Base-by-base conservation (phyloP, 768 basidiomycete species). In the Trametopsis cervina region DNA sequence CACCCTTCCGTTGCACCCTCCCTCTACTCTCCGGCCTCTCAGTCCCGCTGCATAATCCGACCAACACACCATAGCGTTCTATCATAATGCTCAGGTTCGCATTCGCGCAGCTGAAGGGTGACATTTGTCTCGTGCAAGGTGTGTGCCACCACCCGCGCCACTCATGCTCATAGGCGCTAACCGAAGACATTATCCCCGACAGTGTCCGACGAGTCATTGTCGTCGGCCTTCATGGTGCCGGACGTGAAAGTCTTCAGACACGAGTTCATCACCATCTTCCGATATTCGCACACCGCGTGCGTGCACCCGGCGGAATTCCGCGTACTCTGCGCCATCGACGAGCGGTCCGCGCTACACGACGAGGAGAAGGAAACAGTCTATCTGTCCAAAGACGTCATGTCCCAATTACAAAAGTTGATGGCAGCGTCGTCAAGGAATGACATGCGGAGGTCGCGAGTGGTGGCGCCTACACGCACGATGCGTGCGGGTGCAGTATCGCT, bases 191-290 rank as follows among this genome's bases (percentile, higher is more conserved):
- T n/a, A 56, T 52, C 33, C 53, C 64, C 21, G 63, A 65, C 58
- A 61, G 39, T n/a, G 7, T n/a, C 39, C 39, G 39, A n/a, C n/a
- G 7, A 7, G 39, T 40, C 39, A 17, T 17, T 36, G 20, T 22
- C 20, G 33, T 37, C 39, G 46, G 38, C 21, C 46, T n/a, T 47
- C 4, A 24, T 21, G 38, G 45, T 25, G 21, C 3, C 46, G n/a
- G 46, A 40, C 46, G 46, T 47, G 24, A 29, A 25, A 17, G 58
- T 68, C 49, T 68, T 66, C 53, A 60, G 63, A 21, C 67, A 68
- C 61, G 67, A 67, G 44, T 68, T 68, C 60, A 65, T 64, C 60
- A 67, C 63, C 46, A 64, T 64, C 54, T 68, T 68, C 61, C 65
- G 67, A 43, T 67, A 61, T 56, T 66, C 67, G 35, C 65, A 67